These are phyloP conservation scores for Saccharomyces hybrid DNA, from an alignment of 1,139 yeast genomes.

Conservation along the genomic window DNA sequence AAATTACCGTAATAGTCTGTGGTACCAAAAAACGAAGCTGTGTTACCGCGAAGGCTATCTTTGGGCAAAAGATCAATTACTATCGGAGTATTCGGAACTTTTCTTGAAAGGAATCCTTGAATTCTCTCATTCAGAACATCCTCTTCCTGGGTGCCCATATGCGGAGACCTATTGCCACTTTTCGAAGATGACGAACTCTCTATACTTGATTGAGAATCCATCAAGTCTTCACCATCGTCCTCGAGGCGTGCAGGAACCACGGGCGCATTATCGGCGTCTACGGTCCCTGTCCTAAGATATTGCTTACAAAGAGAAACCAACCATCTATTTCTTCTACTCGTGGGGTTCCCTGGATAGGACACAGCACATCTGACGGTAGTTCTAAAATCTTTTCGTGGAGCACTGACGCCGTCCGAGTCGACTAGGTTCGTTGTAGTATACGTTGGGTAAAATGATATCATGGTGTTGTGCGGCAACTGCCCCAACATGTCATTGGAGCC, in stretches of 20 bases:
- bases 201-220: constrained; percentile 3
- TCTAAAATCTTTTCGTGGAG: constrained; percentile 25
- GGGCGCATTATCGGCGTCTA: constrained; percentile 9
- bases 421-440: constrained; percentile 43
- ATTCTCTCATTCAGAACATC: constrained; percentile 48
- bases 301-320: constrained; percentile 65
- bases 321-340: constrained; percentile 63
- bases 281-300: constrained; percentile 43
- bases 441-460: constrained; percentile 50
- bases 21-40: constrained; percentile 29
- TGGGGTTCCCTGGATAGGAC: constrained; percentile 54
- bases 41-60: constrained; percentile 26
- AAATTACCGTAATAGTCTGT: constrained; percentile 62
- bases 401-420: constrained; percentile 19
- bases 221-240: constrained; percentile 11
- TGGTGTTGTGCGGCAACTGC: constrained; percentile 26
- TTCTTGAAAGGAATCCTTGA: constrained; percentile 52
- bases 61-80: constrained; percentile 45
- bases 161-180: constrained; percentile 3
- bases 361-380: constrained; percentile 73
- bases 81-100: constrained; percentile 47
- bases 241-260: constrained; percentile 16
- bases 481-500: constrained; percentile 9
- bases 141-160: constrained; percentile 10
- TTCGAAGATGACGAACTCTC: background rate